Percentiles rank a stretch among this genome's conserved stretches.
phyloP scores from a whole-genome alignment of 139 green algal genomes.

The Chlorella ohadii region DNA sequence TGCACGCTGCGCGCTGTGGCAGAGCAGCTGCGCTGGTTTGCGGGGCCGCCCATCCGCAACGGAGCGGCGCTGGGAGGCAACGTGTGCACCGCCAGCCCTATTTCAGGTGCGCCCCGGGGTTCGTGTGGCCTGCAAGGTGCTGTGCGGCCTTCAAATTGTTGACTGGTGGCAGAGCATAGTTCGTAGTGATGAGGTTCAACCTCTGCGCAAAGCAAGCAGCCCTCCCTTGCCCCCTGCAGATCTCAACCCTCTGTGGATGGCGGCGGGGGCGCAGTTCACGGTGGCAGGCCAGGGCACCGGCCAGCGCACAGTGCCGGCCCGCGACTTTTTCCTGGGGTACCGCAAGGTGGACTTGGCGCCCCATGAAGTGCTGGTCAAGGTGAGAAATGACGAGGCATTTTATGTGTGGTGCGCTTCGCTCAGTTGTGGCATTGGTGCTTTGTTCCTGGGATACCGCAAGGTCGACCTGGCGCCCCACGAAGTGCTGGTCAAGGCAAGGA shows the following conservation, averaged over 20 bases:
- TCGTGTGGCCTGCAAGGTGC: too few species aligned
- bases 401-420: too few species aligned
- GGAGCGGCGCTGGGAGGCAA: slow-evolving; percentile 93
- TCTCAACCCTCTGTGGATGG: slow-evolving; percentile 31
- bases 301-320: slow-evolving; percentile 50
- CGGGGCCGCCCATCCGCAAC: slow-evolving; percentile 91
- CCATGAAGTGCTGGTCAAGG: slow-evolving; percentile 80
- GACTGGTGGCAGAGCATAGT: too few species aligned
- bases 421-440: too few species aligned
- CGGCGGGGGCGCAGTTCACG: slow-evolving; percentile 60
- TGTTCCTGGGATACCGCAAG: slow-evolving; percentile 94
- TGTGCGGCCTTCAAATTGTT: too few species aligned
- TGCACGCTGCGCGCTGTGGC: slow-evolving; percentile 69
- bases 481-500: slow-evolving; percentile 6
- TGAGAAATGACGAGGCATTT: not conserved
- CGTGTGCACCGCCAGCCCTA: slow-evolving; percentile 91
- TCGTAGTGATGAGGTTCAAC: too few species aligned
- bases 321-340: slow-evolving; percentile 95
- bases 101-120: slow-evolving; percentile 78
- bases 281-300: slow-evolving; percentile 50
- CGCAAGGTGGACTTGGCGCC: slow-evolving; percentile 80
- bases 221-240: not conserved
- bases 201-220: too few species aligned
- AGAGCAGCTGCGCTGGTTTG: slow-evolving; percentile 93
- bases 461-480: slow-evolving; percentile 77